phyloP scores from a whole-genome alignment of 202 grass and related monocot species.

The Zoysia matrella region DNA sequence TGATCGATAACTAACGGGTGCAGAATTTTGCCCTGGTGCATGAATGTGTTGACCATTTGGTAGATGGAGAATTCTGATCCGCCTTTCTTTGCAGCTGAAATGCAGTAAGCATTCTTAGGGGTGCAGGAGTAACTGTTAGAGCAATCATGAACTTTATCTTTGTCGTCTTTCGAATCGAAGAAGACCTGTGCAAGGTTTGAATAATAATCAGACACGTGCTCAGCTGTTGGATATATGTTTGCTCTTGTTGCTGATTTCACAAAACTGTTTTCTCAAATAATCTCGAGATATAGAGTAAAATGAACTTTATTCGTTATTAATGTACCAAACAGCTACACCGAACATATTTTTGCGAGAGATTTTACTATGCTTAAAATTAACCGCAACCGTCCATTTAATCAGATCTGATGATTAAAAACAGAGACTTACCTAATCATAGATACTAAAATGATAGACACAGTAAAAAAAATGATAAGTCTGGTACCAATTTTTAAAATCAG shows the following conservation, averaged over 20 bases:
- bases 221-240: conserved; percentile 13
- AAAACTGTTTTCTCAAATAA: neutral
- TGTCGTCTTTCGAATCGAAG: conserved; percentile 17
- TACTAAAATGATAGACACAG: too few species aligned
- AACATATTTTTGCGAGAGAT: too few species aligned
- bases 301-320: neutral
- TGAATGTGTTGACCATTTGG: neutral
- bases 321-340: too few species aligned
- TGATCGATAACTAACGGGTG: neutral
- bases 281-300: too few species aligned
- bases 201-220: conserved; percentile 5
- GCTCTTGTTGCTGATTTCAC: neutral
- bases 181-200: neutral
- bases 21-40: conserved; percentile 2
- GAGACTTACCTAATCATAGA: too few species aligned
- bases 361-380: too few species aligned
- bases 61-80: conserved; percentile 18
- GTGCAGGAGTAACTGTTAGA: neutral
- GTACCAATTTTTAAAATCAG: too few species aligned
- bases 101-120: neutral
- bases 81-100: neutral
- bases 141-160: neutral
- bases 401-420: too few species aligned
- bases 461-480: too few species aligned
- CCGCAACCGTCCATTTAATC: too few species aligned